Base-by-base conservation (phyloP, 108 stramenopile species). In the Cyclostephanos tholiformis region DNA sequence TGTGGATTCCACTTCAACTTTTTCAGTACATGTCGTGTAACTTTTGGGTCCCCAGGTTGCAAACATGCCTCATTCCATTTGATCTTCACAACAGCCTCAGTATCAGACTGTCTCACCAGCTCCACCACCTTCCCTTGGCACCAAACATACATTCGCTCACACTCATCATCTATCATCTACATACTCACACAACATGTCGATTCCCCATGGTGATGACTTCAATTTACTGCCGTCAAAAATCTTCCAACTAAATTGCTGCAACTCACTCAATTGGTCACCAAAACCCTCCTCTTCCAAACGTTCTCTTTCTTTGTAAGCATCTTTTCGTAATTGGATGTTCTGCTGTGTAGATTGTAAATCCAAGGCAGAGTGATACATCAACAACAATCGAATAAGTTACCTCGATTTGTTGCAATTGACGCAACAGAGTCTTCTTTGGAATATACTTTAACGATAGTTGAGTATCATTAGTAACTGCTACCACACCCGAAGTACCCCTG, bases 151-250 rank as follows among this genome's bases (percentile, higher is more conserved):
- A n/a, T n/a, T n/a, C n/a, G n/a, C n/a, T n/a, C n/a, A n/a, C n/a
- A n/a, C n/a, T n/a, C n/a, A n/a, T n/a, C n/a, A n/a, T n/a, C n/a
- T n/a, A 25, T 43, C 25, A 14, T 65, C 64, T 43, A 5, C 23
- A 65, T 46, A 65, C 41, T 46, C 44, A 46, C 41, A 65, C 41
- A 65, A 43, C 25, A 65, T 65, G 39, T 65, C 64, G 46, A 65
- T 65, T 26, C 64, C 43, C 25, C 41, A 65, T 65, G 60, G 60
- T 23, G 13, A 29, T 1, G 25, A 22, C 35, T 62, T 62, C 32
- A 62, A 35, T 44, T 46, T 22, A 65, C 46, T 43, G 41, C 25
- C 46, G 39, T 65, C 20, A 43, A 65, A 65, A 46, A 43, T 46
- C 46, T 41, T 41, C 64, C 41, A 46, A 65, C 14, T 46, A 16